Conservation (phyloP, 305 asterid species). For the Fraxinus sp. region DNA sequence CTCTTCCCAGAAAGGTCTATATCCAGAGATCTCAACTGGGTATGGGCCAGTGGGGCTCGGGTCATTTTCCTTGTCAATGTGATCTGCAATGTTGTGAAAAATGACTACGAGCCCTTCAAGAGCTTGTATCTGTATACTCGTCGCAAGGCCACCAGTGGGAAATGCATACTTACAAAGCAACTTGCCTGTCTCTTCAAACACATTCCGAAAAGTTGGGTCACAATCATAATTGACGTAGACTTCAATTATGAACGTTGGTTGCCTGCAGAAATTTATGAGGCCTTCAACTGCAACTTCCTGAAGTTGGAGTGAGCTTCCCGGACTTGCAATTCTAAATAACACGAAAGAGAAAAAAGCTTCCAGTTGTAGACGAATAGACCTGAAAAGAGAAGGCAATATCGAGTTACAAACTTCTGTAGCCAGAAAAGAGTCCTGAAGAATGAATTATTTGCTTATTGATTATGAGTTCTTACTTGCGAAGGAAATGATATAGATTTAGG, state of each 20-base stretch:
- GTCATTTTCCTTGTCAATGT: slow-evolving; percentile 69
- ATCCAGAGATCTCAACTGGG: slow-evolving; percentile 59
- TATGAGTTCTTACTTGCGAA: slow-evolving; percentile 51
- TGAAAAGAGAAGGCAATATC: slow-evolving; percentile 29
- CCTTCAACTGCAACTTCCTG: slow-evolving; percentile 89
- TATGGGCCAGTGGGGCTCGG: slow-evolving; percentile 56
- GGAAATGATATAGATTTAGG: slow-evolving; percentile 76
- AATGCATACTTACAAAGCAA: slow-evolving; percentile 80
- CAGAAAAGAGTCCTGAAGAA: not conserved
- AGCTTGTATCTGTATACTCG: slow-evolving; percentile 77
- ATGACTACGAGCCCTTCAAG: slow-evolving; percentile 70
- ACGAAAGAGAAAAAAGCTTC: slow-evolving; percentile 83
- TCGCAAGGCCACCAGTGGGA: slow-evolving; percentile 41
- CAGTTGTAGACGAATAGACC: slow-evolving; percentile 78
- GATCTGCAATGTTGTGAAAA: slow-evolving; percentile 79
- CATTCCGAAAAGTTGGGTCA: slow-evolving; percentile 66
- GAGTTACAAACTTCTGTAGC: not conserved
- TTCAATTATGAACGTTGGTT: slow-evolving; percentile 64
- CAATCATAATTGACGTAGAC: slow-evolving; percentile 77
- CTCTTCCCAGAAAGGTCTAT: slow-evolving; percentile 86
- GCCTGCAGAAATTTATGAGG: slow-evolving; percentile 80
- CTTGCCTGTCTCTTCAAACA: slow-evolving; percentile 75
- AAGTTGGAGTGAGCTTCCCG: slow-evolving; percentile 48
- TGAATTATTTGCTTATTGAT: not conserved
- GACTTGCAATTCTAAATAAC: slow-evolving; percentile 50